phyloP scores from a whole-genome alignment of 140 eudicot species.

The Ambrosia hybrid region DNA sequence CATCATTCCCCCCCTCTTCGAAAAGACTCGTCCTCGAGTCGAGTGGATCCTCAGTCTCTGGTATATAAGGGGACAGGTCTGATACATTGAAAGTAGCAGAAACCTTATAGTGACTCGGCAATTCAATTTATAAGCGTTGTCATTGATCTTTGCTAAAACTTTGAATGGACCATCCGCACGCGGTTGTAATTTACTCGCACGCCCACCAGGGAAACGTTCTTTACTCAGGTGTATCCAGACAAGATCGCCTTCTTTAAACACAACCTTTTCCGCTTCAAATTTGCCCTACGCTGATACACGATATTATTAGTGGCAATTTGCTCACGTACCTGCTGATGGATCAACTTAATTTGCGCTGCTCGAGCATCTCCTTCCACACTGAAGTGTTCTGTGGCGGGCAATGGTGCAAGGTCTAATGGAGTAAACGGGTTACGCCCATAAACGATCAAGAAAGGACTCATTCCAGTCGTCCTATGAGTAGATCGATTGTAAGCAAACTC shows the following conservation, averaged over 20 bases:
- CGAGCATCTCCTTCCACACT: not conserved
- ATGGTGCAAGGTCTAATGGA: not conserved
- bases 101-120: no score
- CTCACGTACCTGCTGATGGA: not conserved
- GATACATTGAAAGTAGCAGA: no score
- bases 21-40: not conserved
- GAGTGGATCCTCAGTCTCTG: not conserved
- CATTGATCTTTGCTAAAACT: no score
- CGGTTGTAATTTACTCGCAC: not conserved
- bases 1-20: no score
- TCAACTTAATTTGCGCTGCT: not conserved
- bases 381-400: constrained; percentile 3
- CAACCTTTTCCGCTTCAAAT: not conserved
- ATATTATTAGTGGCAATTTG: not conserved
- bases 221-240: not conserved
- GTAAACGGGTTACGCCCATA: not conserved
- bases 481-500: constrained; percentile 8
- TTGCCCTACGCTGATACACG: not conserved
- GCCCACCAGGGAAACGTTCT: not conserved
- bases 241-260: not conserved
- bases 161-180: not conserved
- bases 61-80: no score
- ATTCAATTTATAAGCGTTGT: no score
- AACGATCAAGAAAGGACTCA: constrained; percentile 11
- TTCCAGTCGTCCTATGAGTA: not conserved